Evolutionary conservation across 495 filamentous ascomycete genomes (phyloP).

Genomic region (Penicillium pancosmium): DNA sequence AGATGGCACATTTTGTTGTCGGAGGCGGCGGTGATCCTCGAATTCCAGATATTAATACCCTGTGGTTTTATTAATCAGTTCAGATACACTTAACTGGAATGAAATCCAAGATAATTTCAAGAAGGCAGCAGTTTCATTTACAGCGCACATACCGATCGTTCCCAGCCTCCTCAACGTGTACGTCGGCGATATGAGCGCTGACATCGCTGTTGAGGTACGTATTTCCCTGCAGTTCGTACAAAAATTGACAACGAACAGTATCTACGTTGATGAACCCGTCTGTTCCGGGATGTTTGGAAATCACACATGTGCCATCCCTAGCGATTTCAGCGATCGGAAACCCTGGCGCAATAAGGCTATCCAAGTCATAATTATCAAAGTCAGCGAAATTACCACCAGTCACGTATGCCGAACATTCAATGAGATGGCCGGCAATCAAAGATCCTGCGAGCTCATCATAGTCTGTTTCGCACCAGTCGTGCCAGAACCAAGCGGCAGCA

Average conservation of each 20-base stretch:
- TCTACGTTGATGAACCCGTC: constrained; percentile 36
- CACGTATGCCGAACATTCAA: constrained; percentile 55
- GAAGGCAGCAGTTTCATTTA: background rate
- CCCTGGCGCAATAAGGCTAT: constrained; percentile 38
- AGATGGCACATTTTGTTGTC: constrained; percentile 57
- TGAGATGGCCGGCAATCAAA: constrained; percentile 51
- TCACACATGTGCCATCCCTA: constrained; percentile 31
- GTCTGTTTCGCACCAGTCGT: constrained; percentile 22
- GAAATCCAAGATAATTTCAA: background rate
- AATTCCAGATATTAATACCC: constrained; percentile 47
- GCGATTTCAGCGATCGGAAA: constrained; percentile 44
- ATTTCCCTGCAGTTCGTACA: constrained; percentile 61
- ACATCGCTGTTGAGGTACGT: constrained; percentile 58
- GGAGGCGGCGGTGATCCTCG: constrained; percentile 50
- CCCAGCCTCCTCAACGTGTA: constrained; percentile 37
- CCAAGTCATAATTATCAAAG: constrained; percentile 39
- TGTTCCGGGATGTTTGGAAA: constrained; percentile 28
- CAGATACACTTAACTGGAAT: background rate
- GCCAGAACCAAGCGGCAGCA: constrained; percentile 47
- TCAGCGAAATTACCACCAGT: constrained; percentile 56
- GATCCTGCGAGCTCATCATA: constrained; percentile 47
- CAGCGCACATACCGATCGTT: constrained; percentile 26
- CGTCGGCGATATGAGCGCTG: constrained; percentile 44
- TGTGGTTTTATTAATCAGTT: constrained; percentile 3
- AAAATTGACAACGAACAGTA: constrained; percentile 52